A percentile compares a stretch with the other conserved stretches of the same genome.
Evolutionary conservation across 257 asterid species (phyloP).

Genomic region (Solanum boliviense): DNA sequence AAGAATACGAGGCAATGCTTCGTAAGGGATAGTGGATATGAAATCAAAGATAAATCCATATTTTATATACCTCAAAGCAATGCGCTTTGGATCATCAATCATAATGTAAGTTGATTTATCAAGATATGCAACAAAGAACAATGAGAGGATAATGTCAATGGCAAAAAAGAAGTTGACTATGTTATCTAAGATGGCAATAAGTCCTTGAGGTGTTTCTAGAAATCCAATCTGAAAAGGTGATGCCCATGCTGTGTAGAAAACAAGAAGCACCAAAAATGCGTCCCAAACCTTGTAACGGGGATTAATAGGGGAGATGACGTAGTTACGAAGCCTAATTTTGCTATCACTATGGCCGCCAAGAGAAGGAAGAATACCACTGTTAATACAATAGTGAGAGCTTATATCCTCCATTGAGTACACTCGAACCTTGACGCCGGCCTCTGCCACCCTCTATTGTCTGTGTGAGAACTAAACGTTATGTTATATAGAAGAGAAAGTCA

Average conservation of each 20-base stretch:
- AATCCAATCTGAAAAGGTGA: slow-evolving; percentile 75
- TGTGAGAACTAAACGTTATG: not conserved
- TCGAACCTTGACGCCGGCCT: not conserved
- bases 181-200: slow-evolving; percentile 46
- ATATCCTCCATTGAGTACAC: slow-evolving; percentile 22
- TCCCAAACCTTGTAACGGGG: slow-evolving; percentile 60
- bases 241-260: slow-evolving; percentile 84
- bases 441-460: not conserved
- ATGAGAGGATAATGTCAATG: slow-evolving; percentile 54
- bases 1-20: slow-evolving; percentile 25
- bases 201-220: slow-evolving; percentile 27
- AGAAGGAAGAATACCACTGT: slow-evolving; percentile 51
- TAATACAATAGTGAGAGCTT: slow-evolving; percentile 35
- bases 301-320: slow-evolving; percentile 41
- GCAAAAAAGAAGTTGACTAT: slow-evolving; percentile 48
- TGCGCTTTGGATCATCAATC: slow-evolving; percentile 35
- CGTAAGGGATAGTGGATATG: slow-evolving; percentile 56
- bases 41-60: slow-evolving; percentile 55
- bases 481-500: not conserved
- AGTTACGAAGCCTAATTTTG: slow-evolving; percentile 27
- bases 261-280: slow-evolving; percentile 37
- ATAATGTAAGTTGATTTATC: slow-evolving; percentile 48
- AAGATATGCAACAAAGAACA: slow-evolving; percentile 66
- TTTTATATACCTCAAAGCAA: slow-evolving; percentile 44
- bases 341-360: slow-evolving; percentile 51